These are phyloP conservation scores for Penicillium sp. DNA, from an alignment of 2,329 filamentous ascomycete species.

Conservation along the genomic window DNA sequence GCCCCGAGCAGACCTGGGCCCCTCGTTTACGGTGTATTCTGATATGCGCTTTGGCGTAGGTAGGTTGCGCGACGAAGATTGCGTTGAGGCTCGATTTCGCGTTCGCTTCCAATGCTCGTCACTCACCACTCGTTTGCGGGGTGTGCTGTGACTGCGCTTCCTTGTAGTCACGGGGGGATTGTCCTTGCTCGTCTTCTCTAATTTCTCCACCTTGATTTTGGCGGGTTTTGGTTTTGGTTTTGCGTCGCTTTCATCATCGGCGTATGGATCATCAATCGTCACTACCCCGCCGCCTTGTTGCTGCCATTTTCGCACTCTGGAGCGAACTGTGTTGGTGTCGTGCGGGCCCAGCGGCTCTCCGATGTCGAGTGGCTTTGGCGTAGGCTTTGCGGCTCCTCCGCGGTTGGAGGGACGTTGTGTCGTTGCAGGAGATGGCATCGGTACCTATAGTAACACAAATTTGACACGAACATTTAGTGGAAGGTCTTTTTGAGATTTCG, in stretches of 20 bases:
- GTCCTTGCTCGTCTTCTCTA: slow-evolving; percentile 16
- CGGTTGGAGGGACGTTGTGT: slow-evolving; percentile 40
- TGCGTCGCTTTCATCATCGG: slow-evolving; percentile 50
- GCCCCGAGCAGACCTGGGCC: slow-evolving; percentile 24
- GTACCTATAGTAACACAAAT: slow-evolving; percentile 18
- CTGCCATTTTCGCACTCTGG: slow-evolving; percentile 83
- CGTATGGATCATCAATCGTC: slow-evolving; percentile 58
- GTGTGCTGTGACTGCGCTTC: slow-evolving; percentile 57
- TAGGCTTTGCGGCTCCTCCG: slow-evolving; percentile 58
- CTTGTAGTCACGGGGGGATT: slow-evolving; percentile 22
- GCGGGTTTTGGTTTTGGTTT: slow-evolving; percentile 27
- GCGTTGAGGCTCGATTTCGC: slow-evolving; percentile 48
- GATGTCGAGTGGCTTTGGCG: slow-evolving; percentile 54
- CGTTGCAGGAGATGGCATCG: slow-evolving; percentile 45
- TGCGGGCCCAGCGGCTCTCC: slow-evolving; percentile 56
- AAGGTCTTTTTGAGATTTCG: slow-evolving; percentile 3
- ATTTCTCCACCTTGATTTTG: slow-evolving; percentile 24
- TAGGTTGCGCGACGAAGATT: slow-evolving; percentile 41
- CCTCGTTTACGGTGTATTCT: slow-evolving; percentile 38
- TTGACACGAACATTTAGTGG: neutral
- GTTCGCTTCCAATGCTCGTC: slow-evolving; percentile 77
- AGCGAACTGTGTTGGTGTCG: slow-evolving; percentile 66
- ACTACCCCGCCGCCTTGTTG: slow-evolving; percentile 69
- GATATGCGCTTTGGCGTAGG: slow-evolving; percentile 45
- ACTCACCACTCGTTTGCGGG: slow-evolving; percentile 89